Percentiles rank a stretch among this genome's conserved stretches.
phyloP scores from a whole-genome alignment of 2,329 filamentous ascomycete genomes.

The Trichoderma asperellum region DNA sequence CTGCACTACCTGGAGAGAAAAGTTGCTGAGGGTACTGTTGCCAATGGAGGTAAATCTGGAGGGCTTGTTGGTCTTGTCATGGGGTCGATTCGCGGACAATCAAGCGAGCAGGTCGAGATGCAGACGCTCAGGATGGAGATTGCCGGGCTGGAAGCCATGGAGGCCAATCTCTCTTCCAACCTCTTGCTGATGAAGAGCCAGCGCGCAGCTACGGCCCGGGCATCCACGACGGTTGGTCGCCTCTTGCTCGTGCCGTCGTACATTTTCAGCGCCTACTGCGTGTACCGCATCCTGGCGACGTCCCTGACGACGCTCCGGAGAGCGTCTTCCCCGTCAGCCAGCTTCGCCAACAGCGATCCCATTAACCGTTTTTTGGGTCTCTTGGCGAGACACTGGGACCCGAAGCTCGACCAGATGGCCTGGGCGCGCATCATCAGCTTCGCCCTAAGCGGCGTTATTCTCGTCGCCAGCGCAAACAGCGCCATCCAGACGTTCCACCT shows the following conservation, averaged over 20 bases:
- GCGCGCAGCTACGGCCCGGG: conserved; percentile 65
- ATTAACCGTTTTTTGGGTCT: conserved; percentile 83
- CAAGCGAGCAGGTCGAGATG: conserved; percentile 63
- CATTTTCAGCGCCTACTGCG: conserved; percentile 77
- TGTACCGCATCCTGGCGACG: conserved; percentile 80
- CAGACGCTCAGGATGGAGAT: conserved; percentile 73
- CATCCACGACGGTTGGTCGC: conserved; percentile 68
- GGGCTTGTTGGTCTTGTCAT: conserved; percentile 76
- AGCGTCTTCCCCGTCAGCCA: conserved; percentile 44
- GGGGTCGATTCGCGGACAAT: conserved; percentile 68
- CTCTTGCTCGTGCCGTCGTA: conserved; percentile 66
- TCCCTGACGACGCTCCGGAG: conserved; percentile 69
- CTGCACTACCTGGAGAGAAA: conserved; percentile 72
- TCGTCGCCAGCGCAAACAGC: conserved; percentile 78
- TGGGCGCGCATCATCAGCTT: conserved; percentile 89
- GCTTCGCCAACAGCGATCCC: conserved; percentile 73
- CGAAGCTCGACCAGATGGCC: conserved; percentile 76
- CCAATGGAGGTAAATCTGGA: conserved; percentile 30
- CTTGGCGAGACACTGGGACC: conserved; percentile 81
- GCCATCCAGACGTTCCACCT: conserved; percentile 85
- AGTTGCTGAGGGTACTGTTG: conserved; percentile 48
- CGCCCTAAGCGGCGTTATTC: conserved; percentile 78
- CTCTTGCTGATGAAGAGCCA: conserved; percentile 66
- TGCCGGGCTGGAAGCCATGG: conserved; percentile 78
- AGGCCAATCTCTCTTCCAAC: conserved; percentile 67